Evolutionary conservation across 2,329 filamentous ascomycete species (phyloP), one percentile per base, ranked within the genome.

Genomic region (Alternaria infectoria): DNA sequence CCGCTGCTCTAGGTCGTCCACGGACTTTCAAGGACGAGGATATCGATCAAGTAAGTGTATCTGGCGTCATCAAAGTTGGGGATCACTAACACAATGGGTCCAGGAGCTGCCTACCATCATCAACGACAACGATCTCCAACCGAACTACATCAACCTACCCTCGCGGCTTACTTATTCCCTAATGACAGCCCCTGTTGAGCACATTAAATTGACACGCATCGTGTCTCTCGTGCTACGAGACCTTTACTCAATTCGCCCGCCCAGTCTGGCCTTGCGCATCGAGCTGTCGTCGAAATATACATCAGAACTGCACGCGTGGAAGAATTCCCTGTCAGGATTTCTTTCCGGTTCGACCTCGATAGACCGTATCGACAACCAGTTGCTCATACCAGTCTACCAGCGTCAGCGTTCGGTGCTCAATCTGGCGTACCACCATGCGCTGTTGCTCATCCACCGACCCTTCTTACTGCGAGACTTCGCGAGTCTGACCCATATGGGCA

Each of bases 21-120:
- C 77, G 86, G 8, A 82, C 88, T 13, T 86, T 89, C 25, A 87
- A 88, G 52, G 88, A 90, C 47, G 86, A 89, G 32, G 87, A 90
- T 54, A 87, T 89, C 51, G 88, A 90, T 56, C 88, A 90, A 62
- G 84, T 86, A n/a, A 78, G 62, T 17, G 28, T 17, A 21, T 6
- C n/a, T n/a, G 8, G 28, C 8, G 6, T 25, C 32, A 15, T 6
- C 21, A 13, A 40, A 11, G 7, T 8, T 5, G 12, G 19, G 11
- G 19, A n/a, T 30, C 19, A 10, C 47, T 57, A 49, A 57, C 26
- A 54, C 26, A n/a, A 12, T 46, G 11, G 36, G n/a, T 58, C 3
- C 65, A 83, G 74, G 78, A 80, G 49, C 67, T 77, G 4, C 73
- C 77, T 17, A 74, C 72, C 19, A 66, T 82, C 6, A 71, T 79